These are phyloP conservation scores for Aureobasidium sp. DNA, from an alignment of 2,329 filamentous ascomycete genomes.

Conservation along the genomic window DNA sequence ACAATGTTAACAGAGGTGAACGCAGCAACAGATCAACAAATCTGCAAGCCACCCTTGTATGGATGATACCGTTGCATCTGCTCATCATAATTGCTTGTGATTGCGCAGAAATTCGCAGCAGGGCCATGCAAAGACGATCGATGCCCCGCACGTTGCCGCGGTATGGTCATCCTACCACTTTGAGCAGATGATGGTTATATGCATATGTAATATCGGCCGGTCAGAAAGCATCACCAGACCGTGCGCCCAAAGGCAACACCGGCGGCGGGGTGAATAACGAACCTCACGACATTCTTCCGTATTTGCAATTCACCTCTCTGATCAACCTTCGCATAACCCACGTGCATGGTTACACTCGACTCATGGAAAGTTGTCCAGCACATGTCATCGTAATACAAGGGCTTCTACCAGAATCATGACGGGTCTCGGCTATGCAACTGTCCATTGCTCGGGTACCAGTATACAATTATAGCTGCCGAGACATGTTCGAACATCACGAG, in stretches of 20 bases:
- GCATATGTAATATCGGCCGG: neutral
- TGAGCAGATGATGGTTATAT: neutral
- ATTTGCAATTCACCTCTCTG: neutral
- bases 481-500: neutral
- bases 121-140: neutral
- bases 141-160: neutral
- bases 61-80: neutral
- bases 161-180: neutral
- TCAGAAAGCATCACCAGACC: neutral
- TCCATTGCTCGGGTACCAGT: neutral
- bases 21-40: neutral
- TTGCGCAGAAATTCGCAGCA: neutral
- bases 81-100: neutral
- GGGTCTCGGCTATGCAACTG: neutral
- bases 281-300: neutral
- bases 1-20: neutral
- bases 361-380: neutral
- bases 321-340: neutral
- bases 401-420: neutral
- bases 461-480: neutral
- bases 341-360: neutral
- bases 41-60: neutral
- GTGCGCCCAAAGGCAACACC: neutral
- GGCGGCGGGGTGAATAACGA: neutral
- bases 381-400: neutral